phyloP scores from a whole-genome alignment of 2,329 filamentous ascomycete species.

The Cylindrodendrum hubeiense region DNA sequence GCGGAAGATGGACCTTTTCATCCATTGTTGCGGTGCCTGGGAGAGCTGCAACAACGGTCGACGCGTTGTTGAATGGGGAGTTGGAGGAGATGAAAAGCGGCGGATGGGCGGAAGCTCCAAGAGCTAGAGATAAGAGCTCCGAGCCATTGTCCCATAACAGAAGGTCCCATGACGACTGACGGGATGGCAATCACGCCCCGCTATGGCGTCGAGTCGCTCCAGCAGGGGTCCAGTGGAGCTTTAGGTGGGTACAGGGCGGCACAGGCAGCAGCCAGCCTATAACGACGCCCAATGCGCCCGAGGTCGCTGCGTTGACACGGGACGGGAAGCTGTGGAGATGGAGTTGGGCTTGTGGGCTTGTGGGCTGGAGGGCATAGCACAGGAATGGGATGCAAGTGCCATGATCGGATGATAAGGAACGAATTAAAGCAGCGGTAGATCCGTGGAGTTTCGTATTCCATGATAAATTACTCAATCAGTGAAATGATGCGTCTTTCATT shows the following conservation, averaged over 20 bases:
- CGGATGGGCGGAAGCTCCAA: conserved; percentile 17
- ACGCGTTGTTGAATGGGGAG: background rate
- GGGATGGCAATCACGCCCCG: conserved; percentile 35
- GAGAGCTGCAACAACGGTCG: conserved; percentile 3
- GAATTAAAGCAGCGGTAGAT: background rate
- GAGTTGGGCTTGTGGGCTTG: too few relatives aligned
- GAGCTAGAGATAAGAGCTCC: conserved; percentile 34
- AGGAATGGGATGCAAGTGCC: background rate
- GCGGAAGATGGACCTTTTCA: conserved; percentile 59
- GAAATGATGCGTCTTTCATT: too few relatives aligned
- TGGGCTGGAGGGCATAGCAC: background rate
- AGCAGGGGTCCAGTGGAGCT: conserved; percentile 17
- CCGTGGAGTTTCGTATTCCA: background rate
- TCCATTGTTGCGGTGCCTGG: conserved; percentile 40
- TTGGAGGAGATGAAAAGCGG: conserved; percentile 3
- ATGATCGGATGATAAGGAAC: background rate
- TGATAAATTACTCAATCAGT: background rate
- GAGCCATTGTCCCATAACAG: conserved; percentile 21
- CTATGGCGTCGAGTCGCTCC: conserved; percentile 30
- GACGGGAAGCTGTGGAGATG: background rate
- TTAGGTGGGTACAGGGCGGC: background rate
- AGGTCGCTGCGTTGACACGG: background rate
- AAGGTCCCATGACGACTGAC: conserved; percentile 12
- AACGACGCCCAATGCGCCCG: background rate
- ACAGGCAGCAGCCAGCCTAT: background rate